Base-by-base conservation (phyloP, 1,284 basidiomycete species). In the Malassezia nana region DNA sequence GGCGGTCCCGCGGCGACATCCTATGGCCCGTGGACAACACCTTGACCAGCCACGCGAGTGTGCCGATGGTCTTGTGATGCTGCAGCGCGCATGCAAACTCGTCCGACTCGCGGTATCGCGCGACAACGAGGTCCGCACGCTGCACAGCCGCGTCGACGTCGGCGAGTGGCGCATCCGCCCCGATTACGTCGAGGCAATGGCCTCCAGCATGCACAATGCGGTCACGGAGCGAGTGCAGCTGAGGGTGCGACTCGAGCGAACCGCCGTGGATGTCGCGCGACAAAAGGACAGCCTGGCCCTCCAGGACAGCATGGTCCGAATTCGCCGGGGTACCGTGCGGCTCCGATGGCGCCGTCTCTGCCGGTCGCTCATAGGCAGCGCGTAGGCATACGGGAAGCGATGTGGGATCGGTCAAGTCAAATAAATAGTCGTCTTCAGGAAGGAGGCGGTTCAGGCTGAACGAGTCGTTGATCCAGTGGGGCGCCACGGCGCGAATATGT, bases 391-490 rank as follows among this genome's bases (percentile, higher is more conserved):
- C 24, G 31, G 62, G 62, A 52, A 69, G 55, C 38, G 64, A 31
- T 24, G 61, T 51, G 8, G 76, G 71, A 1, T 68, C 60, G 0
- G 86, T 5, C 40, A 56, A 86, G 15, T 57, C 49, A 81, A 87
- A 90, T 55, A 82, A 78, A 63, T 88, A 90, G 20, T 79, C 76
- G 0, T 74, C 74, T 8, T 81, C 77, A 1, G 87, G 76, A 5
- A 78, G 76, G 10, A 79, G 76, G 20, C 79, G 76, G 1, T 83
- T 82, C 7, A 86, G 76, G 20, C 82, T 78, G 33, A 87, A 79
- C 10, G 81, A 80, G 59, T 89, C 86, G 62, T 88, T 84, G 61
- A 87, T 87, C 86, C 86, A 89, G 60, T 87, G 85, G 0, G 86
- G 86, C 0, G 85, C 78, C 7, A 88, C 67, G 16, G 86, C 77